Evolutionary conservation across 768 basidiomycete genomes (phyloP).

Genomic region (Lactarius evosmus): DNA sequence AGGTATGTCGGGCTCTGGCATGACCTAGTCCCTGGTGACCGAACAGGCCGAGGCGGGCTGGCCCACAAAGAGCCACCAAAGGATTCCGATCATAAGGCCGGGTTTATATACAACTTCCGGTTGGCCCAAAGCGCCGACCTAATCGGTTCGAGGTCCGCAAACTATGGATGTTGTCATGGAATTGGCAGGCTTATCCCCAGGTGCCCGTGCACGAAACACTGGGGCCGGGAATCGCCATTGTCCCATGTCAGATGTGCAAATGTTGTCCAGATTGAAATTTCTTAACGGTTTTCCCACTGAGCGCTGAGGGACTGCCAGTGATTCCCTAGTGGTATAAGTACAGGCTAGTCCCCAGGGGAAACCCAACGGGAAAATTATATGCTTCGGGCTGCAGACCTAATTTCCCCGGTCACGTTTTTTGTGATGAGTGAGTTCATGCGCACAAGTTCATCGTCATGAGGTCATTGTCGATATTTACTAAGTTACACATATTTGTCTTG

Average conservation of each 20-base stretch:
- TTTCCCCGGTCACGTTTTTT: background rate
- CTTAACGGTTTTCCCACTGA: too few species aligned
- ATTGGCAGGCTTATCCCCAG: too few species aligned
- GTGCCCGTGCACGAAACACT: too few species aligned
- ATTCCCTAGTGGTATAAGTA: too few species aligned
- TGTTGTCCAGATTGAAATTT: too few species aligned
- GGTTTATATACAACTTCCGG: background rate
- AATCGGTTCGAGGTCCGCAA: constrained; percentile 13
- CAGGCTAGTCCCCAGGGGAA: too few species aligned
- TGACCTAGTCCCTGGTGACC: background rate
- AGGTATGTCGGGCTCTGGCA: background rate
- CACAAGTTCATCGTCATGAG: background rate
- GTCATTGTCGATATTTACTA: background rate
- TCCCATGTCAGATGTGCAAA: too few species aligned
- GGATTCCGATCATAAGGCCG: background rate
- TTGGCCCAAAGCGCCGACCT: constrained; percentile 7
- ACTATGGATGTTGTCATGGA: background rate
- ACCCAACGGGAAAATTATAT: too few species aligned
- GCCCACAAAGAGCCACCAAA: constrained; percentile 5
- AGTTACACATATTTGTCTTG: constrained; percentile 1
- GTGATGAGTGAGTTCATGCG: background rate
- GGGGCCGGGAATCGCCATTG: too few species aligned
- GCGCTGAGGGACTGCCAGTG: too few species aligned
- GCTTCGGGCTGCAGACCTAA: background rate
- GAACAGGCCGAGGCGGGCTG: constrained; percentile 19